Evolutionary conservation across 768 basidiomycete genomes (phyloP), one percentile per base, ranked within the genome.

Genomic region (Kwoniella newhampshirensis): DNA sequence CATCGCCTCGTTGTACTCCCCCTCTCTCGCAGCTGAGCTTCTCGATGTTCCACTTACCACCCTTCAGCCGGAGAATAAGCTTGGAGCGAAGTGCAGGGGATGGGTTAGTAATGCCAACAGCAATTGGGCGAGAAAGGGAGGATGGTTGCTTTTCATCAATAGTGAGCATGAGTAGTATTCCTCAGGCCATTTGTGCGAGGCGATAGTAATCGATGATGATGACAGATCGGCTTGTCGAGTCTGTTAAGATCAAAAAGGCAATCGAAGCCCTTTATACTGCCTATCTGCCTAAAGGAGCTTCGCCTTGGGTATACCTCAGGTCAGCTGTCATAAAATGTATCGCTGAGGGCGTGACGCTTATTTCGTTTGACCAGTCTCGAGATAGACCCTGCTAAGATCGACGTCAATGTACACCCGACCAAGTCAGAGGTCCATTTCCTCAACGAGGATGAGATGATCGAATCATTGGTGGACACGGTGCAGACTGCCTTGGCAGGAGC

Each of bases 331-430:
- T n/a, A n/a, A n/a, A n/a, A n/a, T n/a, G n/a, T n/a, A n/a, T n/a
- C n/a, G n/a, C 25, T 17, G 17, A 7, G 41, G 20, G 3, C 37
- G 28, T n/a, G 36, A 37, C 9, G 36, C 11, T n/a, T n/a, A n/a
- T n/a, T n/a, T n/a, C 46, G 23, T 40, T 44, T 43, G 23, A 25
- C 9, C 58, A 93, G 92, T 64, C 75, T 98, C 40, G 80, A 85
- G 39, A 86, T 97, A 64, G 86, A 91, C 59, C 91, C 92, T 0
- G 82, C 84, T 27, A 85, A 87, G 23, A 87, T 99, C 17, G 96
- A 99, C 66, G 93, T 97, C 51, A 99, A 99, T 67, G 91, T 98
- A 7, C 93, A 97, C 72, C 96, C 94, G 0, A 98, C 96, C 1
- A 99, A 99, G 74, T 87, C 88, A 42, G 93, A 97, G 74, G 78